Base-by-base conservation (phyloP, 2,329 filamentous ascomycete genomes). In the Aspergillus sp. region DNA sequence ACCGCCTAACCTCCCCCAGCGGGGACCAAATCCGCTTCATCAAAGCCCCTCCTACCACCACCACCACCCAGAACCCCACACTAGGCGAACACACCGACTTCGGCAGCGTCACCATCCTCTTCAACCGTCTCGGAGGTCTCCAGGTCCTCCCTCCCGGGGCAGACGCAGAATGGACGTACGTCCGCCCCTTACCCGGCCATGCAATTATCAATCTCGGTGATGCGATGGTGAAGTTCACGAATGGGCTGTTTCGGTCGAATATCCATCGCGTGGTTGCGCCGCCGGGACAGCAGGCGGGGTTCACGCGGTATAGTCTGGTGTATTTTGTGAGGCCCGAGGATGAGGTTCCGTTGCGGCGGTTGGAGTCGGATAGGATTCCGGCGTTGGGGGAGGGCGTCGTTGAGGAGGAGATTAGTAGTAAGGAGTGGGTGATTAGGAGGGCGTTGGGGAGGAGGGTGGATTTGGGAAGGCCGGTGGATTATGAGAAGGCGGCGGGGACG, bases 41-140 rank as follows among this genome's bases (percentile, higher is more conserved):
- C 30, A 79, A 77, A 65, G 77, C 80, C 1, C 80, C 82, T 6
- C 80, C 81, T 2, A 81, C 83, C 63, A 75, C 78, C 36, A 81
- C 83, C 63, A 75, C 78, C 36, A 77, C 81, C 65, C 70, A 73
- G 23, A 73, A 72, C 41, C 78, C 79, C 3, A 78, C 80, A 2
- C 66, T 84, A 21, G 81, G 81, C 21, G 81, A 82, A 58, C 84
- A 86, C 66, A 85, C 83, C 2, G 84, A 86, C 64, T 85, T 85
- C 63, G 84, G 83, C 49, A 81, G 76, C 54, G 75, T 86, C 5
- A 86, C 84, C 0, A 71, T 86, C 5, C 76, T 86, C 2, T 84
- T 86, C 71, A 86, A 85, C 70, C 77, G 82, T 0, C 69, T 86
- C 2, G 83, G 83, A 0, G 84, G 84, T 0, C 73, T 86, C 7